Percentiles rank a stretch among this genome's conserved stretches.
Evolutionary conservation across 2,329 filamentous ascomycete genomes (phyloP).

Genomic region (Alternaria longipes): DNA sequence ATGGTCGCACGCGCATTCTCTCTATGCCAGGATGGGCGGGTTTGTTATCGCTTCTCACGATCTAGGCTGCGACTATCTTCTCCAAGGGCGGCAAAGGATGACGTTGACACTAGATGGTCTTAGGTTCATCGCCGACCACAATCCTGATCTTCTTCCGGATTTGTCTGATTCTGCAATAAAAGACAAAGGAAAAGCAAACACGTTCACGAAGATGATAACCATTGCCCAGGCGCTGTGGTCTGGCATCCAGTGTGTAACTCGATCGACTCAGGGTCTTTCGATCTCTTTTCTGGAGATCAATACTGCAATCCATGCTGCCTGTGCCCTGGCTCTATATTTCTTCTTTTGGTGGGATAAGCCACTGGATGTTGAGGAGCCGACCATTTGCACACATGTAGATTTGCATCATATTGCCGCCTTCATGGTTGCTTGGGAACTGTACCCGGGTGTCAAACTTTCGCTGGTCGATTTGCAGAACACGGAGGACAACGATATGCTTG

Average conservation of each 20-base stretch:
- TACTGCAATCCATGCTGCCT: neutral
- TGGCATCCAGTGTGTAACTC: neutral
- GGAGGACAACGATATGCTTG: neutral
- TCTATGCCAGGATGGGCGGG: neutral
- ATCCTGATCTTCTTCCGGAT: rapidly evolving
- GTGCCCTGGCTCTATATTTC: neutral
- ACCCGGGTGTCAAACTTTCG: too few relatives aligned
- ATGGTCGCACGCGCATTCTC: neutral
- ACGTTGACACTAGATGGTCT: neutral
- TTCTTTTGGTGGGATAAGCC: neutral
- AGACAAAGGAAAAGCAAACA: neutral
- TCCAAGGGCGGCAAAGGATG: neutral
- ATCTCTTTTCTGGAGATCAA: neutral
- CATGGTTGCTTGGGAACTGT: too few relatives aligned
- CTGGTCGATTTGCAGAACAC: neutral
- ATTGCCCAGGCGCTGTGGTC: neutral
- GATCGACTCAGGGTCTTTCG: neutral
- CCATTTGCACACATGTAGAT: too few relatives aligned
- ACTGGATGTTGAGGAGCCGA: neutral
- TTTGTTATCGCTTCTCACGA: neutral
- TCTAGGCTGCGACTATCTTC: too few relatives aligned
- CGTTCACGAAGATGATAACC: neutral
- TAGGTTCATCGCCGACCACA: rapidly evolving
- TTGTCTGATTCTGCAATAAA: rapidly evolving
- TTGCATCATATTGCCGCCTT: too few relatives aligned